phyloP scores from a whole-genome alignment of 495 filamentous ascomycete genomes.

The Cercophora newfieldiana region DNA sequence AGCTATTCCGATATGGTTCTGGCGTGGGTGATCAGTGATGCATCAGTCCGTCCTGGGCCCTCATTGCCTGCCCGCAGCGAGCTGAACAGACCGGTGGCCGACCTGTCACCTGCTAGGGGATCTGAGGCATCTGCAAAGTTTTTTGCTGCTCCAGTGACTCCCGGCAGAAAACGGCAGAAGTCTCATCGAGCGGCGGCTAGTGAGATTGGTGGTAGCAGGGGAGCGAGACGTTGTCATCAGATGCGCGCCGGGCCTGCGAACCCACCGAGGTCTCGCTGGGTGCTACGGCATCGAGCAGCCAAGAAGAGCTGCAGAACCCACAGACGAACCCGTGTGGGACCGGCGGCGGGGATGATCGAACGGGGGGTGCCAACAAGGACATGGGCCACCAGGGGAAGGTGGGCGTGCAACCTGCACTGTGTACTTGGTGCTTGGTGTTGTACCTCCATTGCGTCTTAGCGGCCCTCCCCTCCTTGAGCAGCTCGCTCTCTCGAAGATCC shows the following conservation, averaged over 20 bases:
- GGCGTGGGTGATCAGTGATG: neutral
- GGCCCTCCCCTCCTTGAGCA: neutral
- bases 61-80: neutral
- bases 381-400: neutral
- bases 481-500: constrained; percentile 2
- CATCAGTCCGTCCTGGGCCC: neutral
- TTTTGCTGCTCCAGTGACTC: constrained; percentile 1
- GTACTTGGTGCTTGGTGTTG: neutral
- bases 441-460: neutral
- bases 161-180: constrained; percentile 34
- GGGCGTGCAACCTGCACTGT: neutral
- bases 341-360: constrained; percentile 11
- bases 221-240: constrained; percentile 16
- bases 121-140: neutral
- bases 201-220: constrained; percentile 16
- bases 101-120: neutral
- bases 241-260: constrained; percentile 5
- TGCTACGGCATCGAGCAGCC: constrained; percentile 12
- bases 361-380: constrained; percentile 3
- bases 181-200: constrained; percentile 25
- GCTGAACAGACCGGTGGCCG: neutral
- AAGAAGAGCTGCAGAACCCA: constrained; percentile 18
- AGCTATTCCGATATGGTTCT: neutral
- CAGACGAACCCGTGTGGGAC: constrained; percentile 20
- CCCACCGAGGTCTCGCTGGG: constrained; percentile 10